Base-by-base conservation (phyloP, 2,329 filamentous ascomycete genomes). In the Immersiporthe knoxdaviesiana region DNA sequence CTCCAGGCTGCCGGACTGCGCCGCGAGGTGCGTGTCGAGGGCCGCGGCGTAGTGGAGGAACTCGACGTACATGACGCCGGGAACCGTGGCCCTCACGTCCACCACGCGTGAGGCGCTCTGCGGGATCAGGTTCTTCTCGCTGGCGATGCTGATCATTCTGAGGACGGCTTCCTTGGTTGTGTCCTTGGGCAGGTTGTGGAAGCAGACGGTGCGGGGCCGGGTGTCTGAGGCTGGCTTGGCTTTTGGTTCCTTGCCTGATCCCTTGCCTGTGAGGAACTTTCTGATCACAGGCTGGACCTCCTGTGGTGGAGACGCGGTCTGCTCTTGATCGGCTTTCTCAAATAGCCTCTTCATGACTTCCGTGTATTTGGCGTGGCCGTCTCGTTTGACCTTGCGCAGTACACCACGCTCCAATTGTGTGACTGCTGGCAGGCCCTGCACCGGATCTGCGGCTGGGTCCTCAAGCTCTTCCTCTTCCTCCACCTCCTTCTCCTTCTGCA, bases 141-240 rank as follows among this genome's bases (percentile, higher is more conserved):
- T 3, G 6, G 61, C 61, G 16, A 12, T 18, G 61, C 16, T 18
- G 41, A 63, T 37, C 21, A 44, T 24, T n/a, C 21, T 18, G 27
- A 63, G 61, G 14, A 63, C 24, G 61, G 44, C 41, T 35, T 14
- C 41, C 39, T 50, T 50, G 16, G 61, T 63, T 14, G 30, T n/a
- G 39, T 50, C 12, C 27, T 50, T 32, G 41, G 61, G 24, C 16
- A 63, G 61, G 24, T 35, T 5, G 14, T 12, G 27, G 27, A 63
- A 63, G n/a, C 10, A 30, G 24, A 63, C 61, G 12, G 35, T 27
- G n/a, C 12, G 30, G 21, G 41, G 39, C n/a, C 27, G 61, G 32
- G 61, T 56, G 14, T 56, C 52, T 56, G 6, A 24, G 27, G 50
- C n/a, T 6, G 24, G 14, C 24, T 1, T 7, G 50, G 1, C 50